Conservation (phyloP, 352 stramenopile genomes). For the Blastocystis sp. region DNA sequence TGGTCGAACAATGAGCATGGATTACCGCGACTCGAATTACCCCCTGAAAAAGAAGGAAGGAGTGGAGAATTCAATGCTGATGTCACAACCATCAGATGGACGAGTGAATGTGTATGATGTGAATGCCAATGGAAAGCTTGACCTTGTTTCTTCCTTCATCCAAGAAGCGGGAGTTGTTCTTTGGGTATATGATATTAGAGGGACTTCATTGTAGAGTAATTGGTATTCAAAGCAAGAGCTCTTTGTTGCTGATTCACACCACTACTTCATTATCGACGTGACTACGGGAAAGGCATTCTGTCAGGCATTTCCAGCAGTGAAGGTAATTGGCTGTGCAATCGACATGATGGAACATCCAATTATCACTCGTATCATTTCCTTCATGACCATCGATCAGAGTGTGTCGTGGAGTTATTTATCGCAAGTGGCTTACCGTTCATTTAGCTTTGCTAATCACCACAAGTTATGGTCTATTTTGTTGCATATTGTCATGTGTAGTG, state of each 20-base stretch:
- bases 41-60: background rate
- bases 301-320: background rate
- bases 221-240: background rate
- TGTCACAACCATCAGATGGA: background rate
- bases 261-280: background rate
- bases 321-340: background rate
- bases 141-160: background rate
- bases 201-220: background rate
- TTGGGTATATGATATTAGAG: background rate
- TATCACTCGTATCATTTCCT: background rate
- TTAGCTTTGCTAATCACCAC: conserved; percentile 3
- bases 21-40: background rate
- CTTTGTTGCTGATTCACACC: background rate
- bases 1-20: background rate
- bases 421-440: background rate
- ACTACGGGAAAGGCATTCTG: background rate
- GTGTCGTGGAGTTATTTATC: background rate
- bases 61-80: too few species aligned
- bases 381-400: background rate
- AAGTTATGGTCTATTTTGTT: background rate
- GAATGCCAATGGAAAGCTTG: background rate
- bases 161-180: background rate
- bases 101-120: background rate
- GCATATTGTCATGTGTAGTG: background rate
- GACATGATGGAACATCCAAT: conserved; percentile 17